Base-by-base conservation (phyloP, 345 rosid species). In the Populus pruinosa region DNA sequence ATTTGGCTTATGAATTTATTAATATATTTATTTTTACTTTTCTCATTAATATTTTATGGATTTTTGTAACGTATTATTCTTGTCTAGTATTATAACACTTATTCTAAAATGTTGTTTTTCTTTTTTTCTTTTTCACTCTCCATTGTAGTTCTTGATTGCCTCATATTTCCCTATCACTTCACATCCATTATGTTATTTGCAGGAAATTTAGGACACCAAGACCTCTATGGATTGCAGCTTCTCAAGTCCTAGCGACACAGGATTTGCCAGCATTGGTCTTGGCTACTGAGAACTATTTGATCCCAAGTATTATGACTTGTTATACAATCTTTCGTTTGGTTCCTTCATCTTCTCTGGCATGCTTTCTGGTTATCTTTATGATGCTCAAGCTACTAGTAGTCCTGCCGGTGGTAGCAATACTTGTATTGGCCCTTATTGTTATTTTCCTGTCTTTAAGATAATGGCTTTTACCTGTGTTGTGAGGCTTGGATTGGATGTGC, bases 271-370 rank as follows among this genome's bases (percentile, higher is more conserved):
- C 94, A 44, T 68, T 88, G 65, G 91, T 88, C 39, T 50, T 85
- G 75, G 91, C 92, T 0, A 90, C 6, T 91, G 90, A 2, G 91
- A 90, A 72, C 86, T 90, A 3, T 90, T 90, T 16, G 94, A 92
- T 31, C 89, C 89, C 8, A 90, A 90, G 71, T 80, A 81, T 79
- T 88, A 83, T 31, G 90, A 89, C 21, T 76, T 82, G 9, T 29
- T 89, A 11, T 91, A 89, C 84, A 89, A 83, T 55, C 74, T 84
- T 72, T 88, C 94, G 0, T 36, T 84, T 11, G 92, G 93, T 6
- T 90, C 92, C 43, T 83, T 88, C 74, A 83, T 90, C 8, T 90
- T 90, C 83, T 90, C 92, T 1, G 92, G 96, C 63, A 76, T 91
- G 70, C 88, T 90, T 11, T 92, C 93, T 0, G 89, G 93, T 27